phyloP scores from a whole-genome alignment of 768 basidiomycete species.

The Tephrocybe sp. region DNA sequence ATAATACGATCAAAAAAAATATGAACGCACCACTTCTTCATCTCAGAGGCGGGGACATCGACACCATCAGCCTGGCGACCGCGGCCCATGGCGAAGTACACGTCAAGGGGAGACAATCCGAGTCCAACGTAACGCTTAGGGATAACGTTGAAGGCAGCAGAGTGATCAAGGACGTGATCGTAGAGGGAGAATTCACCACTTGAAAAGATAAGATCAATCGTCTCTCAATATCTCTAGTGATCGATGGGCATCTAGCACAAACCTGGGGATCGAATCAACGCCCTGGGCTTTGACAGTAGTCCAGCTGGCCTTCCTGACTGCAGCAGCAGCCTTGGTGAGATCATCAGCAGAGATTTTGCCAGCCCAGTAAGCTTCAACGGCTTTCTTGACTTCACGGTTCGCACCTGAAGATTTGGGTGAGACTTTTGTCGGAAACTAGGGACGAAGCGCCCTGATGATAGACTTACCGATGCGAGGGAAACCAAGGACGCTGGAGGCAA shows the following conservation, averaged over 20 bases:
- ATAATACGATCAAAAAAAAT: not conserved
- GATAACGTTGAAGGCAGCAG: conserved; percentile 93
- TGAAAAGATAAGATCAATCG: conserved; percentile 20
- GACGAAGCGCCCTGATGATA: not conserved
- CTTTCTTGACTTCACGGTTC: conserved; percentile 96
- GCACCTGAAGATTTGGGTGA: conserved; percentile 53
- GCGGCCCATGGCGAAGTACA: conserved; percentile 99
- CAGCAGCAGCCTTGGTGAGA: conserved; percentile 83
- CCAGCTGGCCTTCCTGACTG: conserved; percentile 90
- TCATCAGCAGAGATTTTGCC: conserved; percentile 88
- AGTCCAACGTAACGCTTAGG: conserved; percentile 91
- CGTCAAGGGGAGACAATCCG: conserved; percentile 85
- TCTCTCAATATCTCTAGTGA: conserved; percentile 14
- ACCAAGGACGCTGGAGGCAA: conserved; percentile 83
- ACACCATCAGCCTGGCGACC: conserved; percentile 93
- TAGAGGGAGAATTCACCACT: conserved; percentile 99
- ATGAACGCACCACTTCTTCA: conserved; percentile 94
- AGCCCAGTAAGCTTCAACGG: conserved; percentile 98
- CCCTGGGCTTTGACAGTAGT: conserved; percentile 78
- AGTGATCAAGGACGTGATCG: conserved; percentile 98
- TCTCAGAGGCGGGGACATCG: conserved; percentile 96
- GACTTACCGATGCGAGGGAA: conserved; percentile 85
- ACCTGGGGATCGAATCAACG: conserved; percentile 94
- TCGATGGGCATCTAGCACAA: conserved; percentile 25
- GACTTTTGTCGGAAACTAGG: not conserved